Percentiles rank a stretch among this genome's conserved stretches.
Conservation (phyloP, 1,284 basidiomycete genomes). For the Tetrapyrgos nigripes region DNA sequence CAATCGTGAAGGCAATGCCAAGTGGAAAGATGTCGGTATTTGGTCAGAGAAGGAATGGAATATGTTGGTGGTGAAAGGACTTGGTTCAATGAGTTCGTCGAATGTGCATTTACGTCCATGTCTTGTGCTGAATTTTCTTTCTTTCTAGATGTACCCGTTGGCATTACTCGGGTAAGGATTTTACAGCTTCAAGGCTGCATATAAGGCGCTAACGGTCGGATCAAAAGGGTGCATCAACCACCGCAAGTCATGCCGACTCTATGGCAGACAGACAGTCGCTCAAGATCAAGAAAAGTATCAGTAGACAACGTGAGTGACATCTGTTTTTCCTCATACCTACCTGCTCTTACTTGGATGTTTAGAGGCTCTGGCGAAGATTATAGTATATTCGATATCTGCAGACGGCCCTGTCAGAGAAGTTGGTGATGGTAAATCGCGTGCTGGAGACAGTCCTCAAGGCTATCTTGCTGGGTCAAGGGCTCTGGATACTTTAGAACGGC, state of each 20-base stretch:
- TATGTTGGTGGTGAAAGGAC: conserved; percentile 85
- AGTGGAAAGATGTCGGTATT: conserved; percentile 86
- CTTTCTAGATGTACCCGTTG: conserved; percentile 73
- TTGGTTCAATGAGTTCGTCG: conserved; percentile 85
- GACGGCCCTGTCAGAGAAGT: conserved; percentile 71
- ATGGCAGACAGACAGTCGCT: conserved; percentile 67
- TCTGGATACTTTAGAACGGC: conserved; percentile 86
- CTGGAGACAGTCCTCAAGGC: conserved; percentile 40
- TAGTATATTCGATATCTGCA: conserved; percentile 91
- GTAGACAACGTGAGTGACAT: conserved; percentile 65
- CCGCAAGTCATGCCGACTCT: conserved; percentile 72
- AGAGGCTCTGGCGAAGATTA: conserved; percentile 86
- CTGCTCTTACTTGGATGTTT: conserved; percentile 12
- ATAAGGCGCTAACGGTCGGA: conserved; percentile 10
- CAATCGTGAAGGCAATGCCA: conserved; percentile 51
- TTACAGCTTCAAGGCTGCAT: neutral
- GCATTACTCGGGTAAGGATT: conserved; percentile 61
- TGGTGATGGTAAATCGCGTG: conserved; percentile 37
- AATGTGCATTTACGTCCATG: conserved; percentile 3
- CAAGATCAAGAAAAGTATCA: conserved; percentile 80
- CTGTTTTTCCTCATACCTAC: conserved; percentile 9
- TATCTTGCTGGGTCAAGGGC: conserved; percentile 90
- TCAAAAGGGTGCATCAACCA: conserved; percentile 64
- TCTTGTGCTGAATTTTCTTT: conserved; percentile 15
- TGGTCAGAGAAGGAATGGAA: conserved; percentile 90